Evolutionary conservation across 129 eudicot species (phyloP).

Genomic region (Artemisia tridentata): DNA sequence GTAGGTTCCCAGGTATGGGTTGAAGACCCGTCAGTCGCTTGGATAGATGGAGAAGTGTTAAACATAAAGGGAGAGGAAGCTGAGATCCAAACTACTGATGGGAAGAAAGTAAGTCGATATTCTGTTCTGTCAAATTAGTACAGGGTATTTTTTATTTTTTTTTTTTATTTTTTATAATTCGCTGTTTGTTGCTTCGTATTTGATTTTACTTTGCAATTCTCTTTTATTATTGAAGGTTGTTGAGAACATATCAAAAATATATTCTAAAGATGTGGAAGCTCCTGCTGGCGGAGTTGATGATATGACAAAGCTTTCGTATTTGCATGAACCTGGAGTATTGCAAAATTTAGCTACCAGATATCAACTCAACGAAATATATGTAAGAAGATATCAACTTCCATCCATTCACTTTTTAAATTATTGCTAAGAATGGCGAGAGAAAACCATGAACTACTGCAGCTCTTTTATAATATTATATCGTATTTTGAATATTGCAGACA

Average conservation of each 20-base stretch:
- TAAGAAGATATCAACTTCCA: slow-evolving; percentile 40
- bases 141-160: background rate
- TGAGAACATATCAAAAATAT: slow-evolving; percentile 51
- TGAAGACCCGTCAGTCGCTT: slow-evolving; percentile 74
- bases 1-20: slow-evolving; percentile 91
- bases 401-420: slow-evolving; percentile 10
- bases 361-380: slow-evolving; percentile 92
- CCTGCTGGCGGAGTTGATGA: slow-evolving; percentile 87
- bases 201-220: slow-evolving; percentile 10
- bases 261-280: slow-evolving; percentile 78
- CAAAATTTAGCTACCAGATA: slow-evolving; percentile 89
- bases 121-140: too few relatives aligned
- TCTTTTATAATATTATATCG: slow-evolving; percentile 48
- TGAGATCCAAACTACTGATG: slow-evolving; percentile 62
- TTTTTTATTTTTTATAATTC: background rate
- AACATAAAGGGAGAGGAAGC: slow-evolving; percentile 70
- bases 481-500: slow-evolving; percentile 81
- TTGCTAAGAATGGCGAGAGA: slow-evolving; percentile 40
- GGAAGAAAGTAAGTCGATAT: slow-evolving; percentile 52
- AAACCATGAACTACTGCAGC: slow-evolving; percentile 50
- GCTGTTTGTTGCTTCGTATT: slow-evolving; percentile 3
- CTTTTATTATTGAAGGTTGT: slow-evolving; percentile 44
- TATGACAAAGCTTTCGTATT: slow-evolving; percentile 82
- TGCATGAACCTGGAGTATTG: slow-evolving; percentile 96
- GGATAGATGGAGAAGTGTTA: slow-evolving; percentile 87